Evolutionary conservation across 1,284 basidiomycete genomes (phyloP).

Genomic region (Ustilago esculenta): DNA sequence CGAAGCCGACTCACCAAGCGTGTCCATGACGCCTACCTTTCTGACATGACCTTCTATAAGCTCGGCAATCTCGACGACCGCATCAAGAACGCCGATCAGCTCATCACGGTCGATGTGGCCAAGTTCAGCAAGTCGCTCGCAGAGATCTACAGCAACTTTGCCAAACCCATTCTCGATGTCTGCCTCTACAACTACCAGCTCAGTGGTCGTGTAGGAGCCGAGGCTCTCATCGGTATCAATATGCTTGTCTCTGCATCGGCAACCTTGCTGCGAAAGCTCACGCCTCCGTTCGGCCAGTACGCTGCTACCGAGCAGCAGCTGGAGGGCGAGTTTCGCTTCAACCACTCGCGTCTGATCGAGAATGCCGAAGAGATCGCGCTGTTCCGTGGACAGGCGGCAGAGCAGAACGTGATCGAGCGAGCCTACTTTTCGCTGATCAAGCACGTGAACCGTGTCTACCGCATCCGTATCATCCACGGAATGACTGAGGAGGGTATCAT

Average conservation of each 20-base stretch:
- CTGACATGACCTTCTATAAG: constrained; percentile 85
- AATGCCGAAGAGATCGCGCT: constrained; percentile 94
- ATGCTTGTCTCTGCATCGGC: constrained; percentile 77
- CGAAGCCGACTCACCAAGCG: constrained; percentile 85
- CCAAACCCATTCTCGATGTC: constrained; percentile 89
- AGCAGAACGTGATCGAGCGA: constrained; percentile 91
- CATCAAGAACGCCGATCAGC: constrained; percentile 96
- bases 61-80: constrained; percentile 80
- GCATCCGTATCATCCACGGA: constrained; percentile 86
- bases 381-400: constrained; percentile 87
- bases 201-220: constrained; percentile 91
- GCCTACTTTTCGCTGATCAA: constrained; percentile 87
- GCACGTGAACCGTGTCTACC: constrained; percentile 85
- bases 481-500: constrained; percentile 86
- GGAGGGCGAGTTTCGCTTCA: constrained; percentile 87
- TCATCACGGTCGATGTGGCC: constrained; percentile 95
- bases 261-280: constrained; percentile 67
- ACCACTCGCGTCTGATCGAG: constrained; percentile 91
- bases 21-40: constrained; percentile 85
- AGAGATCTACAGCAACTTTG: constrained; percentile 77
- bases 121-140: constrained; percentile 90
- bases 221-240: constrained; percentile 86
- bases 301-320: constrained; percentile 77
- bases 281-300: constrained; percentile 93
- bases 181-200: constrained; percentile 95